Conservation (phyloP, 164 flowering plant genomes). For the Tetrastigma voinierianum region DNA sequence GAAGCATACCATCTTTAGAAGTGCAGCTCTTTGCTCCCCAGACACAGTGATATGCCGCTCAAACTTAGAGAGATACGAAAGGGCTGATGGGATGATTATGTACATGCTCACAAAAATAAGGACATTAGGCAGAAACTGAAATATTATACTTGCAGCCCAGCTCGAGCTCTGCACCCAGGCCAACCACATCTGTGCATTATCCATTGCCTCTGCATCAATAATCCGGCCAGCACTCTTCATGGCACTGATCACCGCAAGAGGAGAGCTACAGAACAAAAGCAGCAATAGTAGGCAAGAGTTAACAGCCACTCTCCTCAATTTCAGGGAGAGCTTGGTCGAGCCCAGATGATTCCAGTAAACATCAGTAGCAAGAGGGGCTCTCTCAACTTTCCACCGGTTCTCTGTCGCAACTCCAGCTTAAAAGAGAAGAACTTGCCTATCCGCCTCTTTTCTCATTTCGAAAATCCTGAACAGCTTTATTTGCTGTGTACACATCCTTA, state of each 20-base stretch:
- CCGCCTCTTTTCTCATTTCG: constrained; percentile 70
- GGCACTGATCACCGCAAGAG: constrained; percentile 91
- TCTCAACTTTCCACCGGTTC: constrained; percentile 94
- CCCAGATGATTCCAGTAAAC: constrained; percentile 98
- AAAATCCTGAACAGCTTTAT: constrained; percentile 92
- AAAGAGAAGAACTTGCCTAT: constrained; percentile 85
- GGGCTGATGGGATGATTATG: constrained; percentile 83
- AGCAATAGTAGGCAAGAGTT: constrained; percentile 77
- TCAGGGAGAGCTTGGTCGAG: constrained; percentile 66
- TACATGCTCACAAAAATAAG: constrained; percentile 97
- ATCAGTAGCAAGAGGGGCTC: constrained; percentile 91
- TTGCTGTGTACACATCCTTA: constrained; percentile 87
- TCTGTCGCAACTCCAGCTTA: constrained; percentile 72
- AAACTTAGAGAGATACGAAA: constrained; percentile 86
- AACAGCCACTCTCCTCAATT: constrained; percentile 75
- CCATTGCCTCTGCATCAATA: constrained; percentile 94
- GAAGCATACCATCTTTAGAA: constrained; percentile 96
- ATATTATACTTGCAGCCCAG: constrained; percentile 78
- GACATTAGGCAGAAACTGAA: constrained; percentile 95
- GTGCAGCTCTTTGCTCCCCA: constrained; percentile 95
- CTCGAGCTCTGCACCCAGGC: constrained; percentile 89
- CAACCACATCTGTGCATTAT: constrained; percentile 83
- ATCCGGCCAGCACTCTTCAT: constrained; percentile 80
- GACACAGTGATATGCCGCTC: constrained; percentile 92
- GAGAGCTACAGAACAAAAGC: constrained; percentile 93